phyloP scores from a whole-genome alignment of 108 stramenopile genomes.

The Cyclotella choctawhatcheeana region DNA sequence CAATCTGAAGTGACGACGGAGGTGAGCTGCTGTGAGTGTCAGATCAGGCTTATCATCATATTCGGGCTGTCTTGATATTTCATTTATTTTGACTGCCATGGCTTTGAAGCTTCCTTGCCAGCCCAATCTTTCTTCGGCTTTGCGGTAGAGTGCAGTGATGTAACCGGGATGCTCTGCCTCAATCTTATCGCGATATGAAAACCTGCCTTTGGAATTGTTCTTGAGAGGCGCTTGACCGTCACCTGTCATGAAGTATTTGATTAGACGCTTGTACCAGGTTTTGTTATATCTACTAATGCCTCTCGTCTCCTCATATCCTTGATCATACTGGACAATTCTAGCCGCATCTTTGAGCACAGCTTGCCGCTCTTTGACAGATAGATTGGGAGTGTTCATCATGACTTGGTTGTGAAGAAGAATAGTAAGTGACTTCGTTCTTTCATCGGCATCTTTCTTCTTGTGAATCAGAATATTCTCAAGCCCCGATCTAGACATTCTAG shows the following conservation, averaged over 20 bases:
- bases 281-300: background rate
- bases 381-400: background rate
- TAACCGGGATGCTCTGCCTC: background rate
- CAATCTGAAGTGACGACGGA: background rate
- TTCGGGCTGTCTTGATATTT: background rate
- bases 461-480: background rate
- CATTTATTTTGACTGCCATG: background rate
- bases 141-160: background rate
- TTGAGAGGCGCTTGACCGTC: background rate
- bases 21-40: background rate
- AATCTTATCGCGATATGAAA: background rate
- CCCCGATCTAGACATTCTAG: constrained; percentile 5
- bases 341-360: constrained; percentile 5
- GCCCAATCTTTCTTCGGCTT: constrained; percentile 3
- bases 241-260: background rate
- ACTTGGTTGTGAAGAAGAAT: background rate
- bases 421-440: background rate
- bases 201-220: background rate
- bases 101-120: background rate
- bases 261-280: background rate
- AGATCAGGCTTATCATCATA: background rate
- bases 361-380: background rate
- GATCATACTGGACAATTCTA: constrained; percentile 5
- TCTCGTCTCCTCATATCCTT: background rate
- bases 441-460: background rate